Evolutionary conservation across 176 grass and related monocot species (phyloP), one percentile per base, ranked within the genome.

Genomic region (Alopecurus myosuroides): DNA sequence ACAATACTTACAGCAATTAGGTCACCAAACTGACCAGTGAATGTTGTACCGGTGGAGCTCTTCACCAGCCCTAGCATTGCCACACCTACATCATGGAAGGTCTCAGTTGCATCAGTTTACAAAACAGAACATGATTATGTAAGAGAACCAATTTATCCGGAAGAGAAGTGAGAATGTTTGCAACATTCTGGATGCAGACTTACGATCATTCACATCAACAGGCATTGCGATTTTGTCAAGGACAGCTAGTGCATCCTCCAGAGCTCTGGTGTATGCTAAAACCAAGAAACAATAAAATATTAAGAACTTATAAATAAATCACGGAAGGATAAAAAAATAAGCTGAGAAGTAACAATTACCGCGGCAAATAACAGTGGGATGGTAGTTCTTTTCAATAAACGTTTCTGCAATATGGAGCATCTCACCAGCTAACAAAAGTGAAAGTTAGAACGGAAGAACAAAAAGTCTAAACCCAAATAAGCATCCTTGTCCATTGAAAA

Each of bases 41-140:
- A 99, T 96, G 96, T 99, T 80, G 97, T 99, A 81, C 89, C 93
- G 19, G 96, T 94, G 58, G 91, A 99, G 78, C 93, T 99, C 89
- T 99, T 99, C 41, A 99, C 97, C 36, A 99, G 77, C 17, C 83
- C 88, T 42, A 99, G 84, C 83, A 99, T 86, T 22, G 86, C 81
- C 31, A 15, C 76, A 55, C 88, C 97, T 99, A 72, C 39, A 87
- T 74, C 34, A 76, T 39, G 52, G 44, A 44, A 61, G 8, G 80
- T 82, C 39, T 26, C 11, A 17, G 42, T 63, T 60, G 73, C 14
- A 77, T 85, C 37, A 88, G 39, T 76, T 52, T 41, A 75, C 11
- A 46, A 37, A 58, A 11, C 5, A 84, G n/a, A 83, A 77, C 18
- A 62, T 9, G 9, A 25, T 63, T 12, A 66, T 14, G 19, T 4